Conservation (phyloP, 2,329 filamentous ascomycete species). For the Kalaharituber pfeilii region DNA sequence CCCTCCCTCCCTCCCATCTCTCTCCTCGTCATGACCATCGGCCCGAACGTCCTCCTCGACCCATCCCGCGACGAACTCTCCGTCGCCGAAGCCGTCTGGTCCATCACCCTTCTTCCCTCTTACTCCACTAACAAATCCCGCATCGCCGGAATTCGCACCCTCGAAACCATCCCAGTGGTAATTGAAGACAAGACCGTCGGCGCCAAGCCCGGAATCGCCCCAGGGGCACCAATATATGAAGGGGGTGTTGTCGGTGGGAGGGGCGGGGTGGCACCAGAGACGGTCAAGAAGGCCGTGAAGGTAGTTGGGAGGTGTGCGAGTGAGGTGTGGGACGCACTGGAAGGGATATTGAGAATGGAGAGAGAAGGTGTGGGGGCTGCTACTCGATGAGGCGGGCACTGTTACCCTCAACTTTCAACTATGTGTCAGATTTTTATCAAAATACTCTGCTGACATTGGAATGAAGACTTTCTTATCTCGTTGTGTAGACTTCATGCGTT, state of each 20-base stretch:
- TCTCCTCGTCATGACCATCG: slow-evolving; percentile 72
- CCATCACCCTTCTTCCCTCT: slow-evolving; percentile 46
- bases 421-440: background rate
- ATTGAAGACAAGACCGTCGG: background rate
- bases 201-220: too few species aligned
- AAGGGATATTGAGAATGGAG: slow-evolving; percentile 37
- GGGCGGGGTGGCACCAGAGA: slow-evolving; percentile 35
- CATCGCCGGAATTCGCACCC: slow-evolving; percentile 13
- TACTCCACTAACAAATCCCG: slow-evolving; percentile 24
- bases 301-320: slow-evolving; percentile 25
- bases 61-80: slow-evolving; percentile 80
- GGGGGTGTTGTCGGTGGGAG: background rate
- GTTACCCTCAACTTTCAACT: background rate
- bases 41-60: slow-evolving; percentile 83
- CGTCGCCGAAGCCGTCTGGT: slow-evolving; percentile 76
- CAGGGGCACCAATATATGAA: background rate
- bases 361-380: background rate
- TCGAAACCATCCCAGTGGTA: slow-evolving; percentile 9
- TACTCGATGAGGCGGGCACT: background rate
- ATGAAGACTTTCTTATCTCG: too few species aligned
- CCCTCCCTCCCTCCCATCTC: slow-evolving; percentile 60
- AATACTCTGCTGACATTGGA: background rate
- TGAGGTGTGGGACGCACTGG: slow-evolving; percentile 26
- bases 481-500: too few species aligned
- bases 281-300: slow-evolving; percentile 34